A percentile compares a stretch with the other conserved stretches of the same genome.
phyloP scores from a whole-genome alignment of 2,329 filamentous ascomycete species.

The Phaeosphaeria sp. region DNA sequence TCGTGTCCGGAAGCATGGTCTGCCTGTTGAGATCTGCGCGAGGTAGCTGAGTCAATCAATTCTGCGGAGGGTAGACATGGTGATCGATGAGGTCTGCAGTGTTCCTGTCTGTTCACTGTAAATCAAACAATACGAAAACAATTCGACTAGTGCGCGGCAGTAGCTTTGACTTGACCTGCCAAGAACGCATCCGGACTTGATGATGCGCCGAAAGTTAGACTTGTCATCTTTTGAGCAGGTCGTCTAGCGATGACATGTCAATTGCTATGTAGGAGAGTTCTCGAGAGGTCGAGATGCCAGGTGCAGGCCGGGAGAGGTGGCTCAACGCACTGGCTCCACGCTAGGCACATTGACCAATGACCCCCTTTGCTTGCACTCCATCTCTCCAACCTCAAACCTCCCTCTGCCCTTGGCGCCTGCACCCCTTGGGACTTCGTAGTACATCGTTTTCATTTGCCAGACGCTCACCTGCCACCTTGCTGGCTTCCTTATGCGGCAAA shows the following conservation, averaged over 20 bases:
- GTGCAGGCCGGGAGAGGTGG: conserved; percentile 6
- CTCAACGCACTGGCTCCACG: background rate
- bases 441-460: conserved; percentile 15
- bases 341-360: conserved; percentile 10
- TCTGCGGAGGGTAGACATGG: background rate
- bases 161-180: background rate
- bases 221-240: background rate
- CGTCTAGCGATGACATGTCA: conserved; percentile 5
- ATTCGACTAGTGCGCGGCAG: background rate
- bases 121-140: background rate
- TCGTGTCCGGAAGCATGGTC: background rate
- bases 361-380: conserved; percentile 2
- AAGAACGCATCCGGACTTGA: background rate
- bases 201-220: background rate
- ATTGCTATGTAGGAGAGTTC: background rate
- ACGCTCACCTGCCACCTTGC: conserved; percentile 6
- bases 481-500: conserved; percentile 15
- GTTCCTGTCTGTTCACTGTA: background rate
- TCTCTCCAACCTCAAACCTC: conserved; percentile 21
- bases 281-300: conserved; percentile 5
- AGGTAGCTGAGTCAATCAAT: background rate
- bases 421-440: conserved; percentile 4
- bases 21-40: background rate
- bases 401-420: conserved; percentile 17
- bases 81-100: background rate